Evolutionary conservation across 257 asterid species (phyloP), one percentile per base, ranked within the genome.

Genomic region (Eustoma russellianum): DNA sequence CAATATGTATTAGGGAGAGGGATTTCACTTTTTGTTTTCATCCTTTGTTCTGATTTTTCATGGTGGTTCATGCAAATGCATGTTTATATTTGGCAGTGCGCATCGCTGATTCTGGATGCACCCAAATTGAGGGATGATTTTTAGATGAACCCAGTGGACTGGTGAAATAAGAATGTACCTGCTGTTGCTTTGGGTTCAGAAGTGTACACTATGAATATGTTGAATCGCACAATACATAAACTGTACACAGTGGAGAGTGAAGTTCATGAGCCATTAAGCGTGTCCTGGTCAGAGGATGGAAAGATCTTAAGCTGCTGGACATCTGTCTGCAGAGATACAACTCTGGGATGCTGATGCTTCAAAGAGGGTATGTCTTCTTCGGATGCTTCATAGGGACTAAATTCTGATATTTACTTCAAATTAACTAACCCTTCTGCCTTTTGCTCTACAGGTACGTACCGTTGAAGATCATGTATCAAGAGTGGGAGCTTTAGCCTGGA

Each of bases 401-500:
- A n/a, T n/a, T n/a, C n/a, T n/a, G n/a, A n/a, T n/a, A n/a, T n/a
- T n/a, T n/a, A n/a, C n/a, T n/a, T n/a, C n/a, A n/a, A n/a, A n/a
- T n/a, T n/a, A n/a, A n/a, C n/a, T n/a, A n/a, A n/a, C n/a, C n/a
- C n/a, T n/a, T n/a, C n/a, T n/a, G n/a, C n/a, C n/a, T n/a, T n/a
- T n/a, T n/a, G n/a, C n/a, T 34, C 55, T 7, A 13, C 77, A 53
- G 41, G 68, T 82, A 68, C 73, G 95, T 58, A 47, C 56, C 72
- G 62, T 85, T 40, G 48, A 50, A 17, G 88, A 85, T 33, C 94
- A 82, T 59, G 46, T 40, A 50, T 54, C 61, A 51, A 73, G 78
- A 62, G 89, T 88, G n/a, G 86, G 77, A 35, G 61, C 73, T 50
- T 48, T 82, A 33, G 75, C 88, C 5, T 88, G 97, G 97, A 85